A percentile compares a stretch with the other conserved stretches of the same genome.
These are phyloP conservation scores for Botrytis pseudocinerea DNA, from an alignment of 2,329 filamentous ascomycete genomes.

Conservation along the genomic window DNA sequence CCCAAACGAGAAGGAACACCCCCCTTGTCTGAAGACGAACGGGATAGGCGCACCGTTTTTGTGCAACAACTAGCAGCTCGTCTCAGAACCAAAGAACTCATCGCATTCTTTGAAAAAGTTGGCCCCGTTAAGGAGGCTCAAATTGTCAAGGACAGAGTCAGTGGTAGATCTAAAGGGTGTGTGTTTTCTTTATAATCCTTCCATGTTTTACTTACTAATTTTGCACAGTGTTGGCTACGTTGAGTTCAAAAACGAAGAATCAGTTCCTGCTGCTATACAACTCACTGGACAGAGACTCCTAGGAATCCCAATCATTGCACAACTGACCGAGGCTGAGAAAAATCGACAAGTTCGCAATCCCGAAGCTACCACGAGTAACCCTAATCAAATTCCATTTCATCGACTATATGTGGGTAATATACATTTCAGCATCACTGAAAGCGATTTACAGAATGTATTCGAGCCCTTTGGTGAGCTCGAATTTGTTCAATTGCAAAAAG, in stretches of 20 bases:
- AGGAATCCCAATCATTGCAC: slow-evolving; percentile 97
- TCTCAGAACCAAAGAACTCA: slow-evolving; percentile 86
- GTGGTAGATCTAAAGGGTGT: slow-evolving; percentile 95
- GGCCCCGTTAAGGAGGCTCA: slow-evolving; percentile 95
- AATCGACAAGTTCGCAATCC: slow-evolving; percentile 91
- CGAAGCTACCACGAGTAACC: slow-evolving; percentile 65
- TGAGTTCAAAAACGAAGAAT: slow-evolving; percentile 96
- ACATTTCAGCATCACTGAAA: slow-evolving; percentile 98
- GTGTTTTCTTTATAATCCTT: slow-evolving; percentile 38
- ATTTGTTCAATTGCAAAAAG: slow-evolving; percentile 96
- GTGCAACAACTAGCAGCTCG: slow-evolving; percentile 97
- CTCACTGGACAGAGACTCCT: slow-evolving; percentile 98
- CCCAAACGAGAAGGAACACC: slow-evolving; percentile 58
- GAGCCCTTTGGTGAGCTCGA: slow-evolving; percentile 97
- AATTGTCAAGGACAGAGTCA: slow-evolving; percentile 97
- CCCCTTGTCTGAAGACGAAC: slow-evolving; percentile 88
- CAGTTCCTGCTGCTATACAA: slow-evolving; percentile 88
- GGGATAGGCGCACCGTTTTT: slow-evolving; percentile 94
- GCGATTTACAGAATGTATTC: slow-evolving; percentile 93
- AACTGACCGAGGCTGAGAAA: slow-evolving; percentile 98
- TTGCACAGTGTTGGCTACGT: slow-evolving; percentile 87
- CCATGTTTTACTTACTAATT: slow-evolving; percentile 43
- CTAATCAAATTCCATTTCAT: slow-evolving; percentile 91
- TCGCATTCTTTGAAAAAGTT: slow-evolving; percentile 92
- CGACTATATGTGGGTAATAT: slow-evolving; percentile 99